These are phyloP conservation scores for Knufia petricola DNA, from an alignment of 2,329 filamentous ascomycete species.

Conservation along the genomic window DNA sequence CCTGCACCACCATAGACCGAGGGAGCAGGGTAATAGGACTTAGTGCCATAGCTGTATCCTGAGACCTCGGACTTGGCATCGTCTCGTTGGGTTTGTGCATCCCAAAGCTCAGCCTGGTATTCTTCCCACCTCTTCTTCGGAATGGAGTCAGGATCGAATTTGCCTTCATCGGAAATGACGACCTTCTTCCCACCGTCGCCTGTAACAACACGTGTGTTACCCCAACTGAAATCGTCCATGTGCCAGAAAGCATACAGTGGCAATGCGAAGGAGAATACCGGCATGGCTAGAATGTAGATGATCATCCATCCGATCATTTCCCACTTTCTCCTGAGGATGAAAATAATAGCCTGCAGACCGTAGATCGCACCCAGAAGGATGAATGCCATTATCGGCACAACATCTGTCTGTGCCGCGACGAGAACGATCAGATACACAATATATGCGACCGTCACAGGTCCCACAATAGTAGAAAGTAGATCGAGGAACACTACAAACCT, in stretches of 20 bases:
- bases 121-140: constrained; percentile 99
- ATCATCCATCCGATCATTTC: constrained; percentile 99
- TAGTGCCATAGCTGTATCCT: constrained; percentile 90
- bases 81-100: constrained; percentile 72
- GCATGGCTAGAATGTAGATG: constrained; percentile 82
- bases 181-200: constrained; percentile 89
- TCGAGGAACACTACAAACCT: constrained; percentile 95
- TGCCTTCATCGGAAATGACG: constrained; percentile 91
- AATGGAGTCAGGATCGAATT: constrained; percentile 86
- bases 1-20: constrained; percentile 66
- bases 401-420: constrained; percentile 49
- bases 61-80: constrained; percentile 80
- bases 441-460: constrained; percentile 84
- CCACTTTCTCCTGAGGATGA: constrained; percentile 94
- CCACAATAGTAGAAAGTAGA: constrained; percentile 79
- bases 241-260: constrained; percentile 97
- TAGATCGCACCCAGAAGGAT: constrained; percentile 91
- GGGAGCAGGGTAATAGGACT: constrained; percentile 52
- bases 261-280: constrained; percentile 80
- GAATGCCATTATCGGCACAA: constrained; percentile 76
- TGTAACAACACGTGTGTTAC: constrained; percentile 93
- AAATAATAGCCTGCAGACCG: constrained; percentile 92
- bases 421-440: constrained; percentile 80
- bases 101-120: constrained; percentile 96
- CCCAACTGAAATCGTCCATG: constrained; percentile 99